These are phyloP conservation scores for Rhizomucor miehei DNA, from an alignment of 371 early-diverging fungal genomes.

Conservation along the genomic window DNA sequence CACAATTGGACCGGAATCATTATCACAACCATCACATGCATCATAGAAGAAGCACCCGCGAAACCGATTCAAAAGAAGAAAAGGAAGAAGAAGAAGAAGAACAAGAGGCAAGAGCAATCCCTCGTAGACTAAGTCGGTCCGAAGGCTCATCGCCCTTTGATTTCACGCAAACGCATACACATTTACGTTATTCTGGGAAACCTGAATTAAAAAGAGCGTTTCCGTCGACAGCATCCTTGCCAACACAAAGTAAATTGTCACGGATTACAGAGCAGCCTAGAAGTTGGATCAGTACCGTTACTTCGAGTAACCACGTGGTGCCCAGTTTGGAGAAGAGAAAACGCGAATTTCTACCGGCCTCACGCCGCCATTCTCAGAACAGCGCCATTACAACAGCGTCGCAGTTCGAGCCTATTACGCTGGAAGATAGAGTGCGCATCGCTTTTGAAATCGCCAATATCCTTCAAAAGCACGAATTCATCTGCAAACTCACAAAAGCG, in stretches of 20 bases:
- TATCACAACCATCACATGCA: neutral
- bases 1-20: slow-evolving; percentile 5
- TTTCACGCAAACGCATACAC: neutral
- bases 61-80: neutral
- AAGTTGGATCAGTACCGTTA: slow-evolving; percentile 32
- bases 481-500: slow-evolving; percentile 49
- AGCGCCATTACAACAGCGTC: slow-evolving; percentile 41
- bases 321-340: slow-evolving; percentile 32
- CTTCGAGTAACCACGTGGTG: slow-evolving; percentile 33
- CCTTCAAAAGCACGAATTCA: slow-evolving; percentile 53
- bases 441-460: slow-evolving; percentile 59
- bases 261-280: slow-evolving; percentile 20
- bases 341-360: slow-evolving; percentile 24
- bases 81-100: neutral
- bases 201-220: slow-evolving; percentile 2
- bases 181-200: neutral
- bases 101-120: neutral
- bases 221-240: neutral
- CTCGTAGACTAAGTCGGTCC: neutral
- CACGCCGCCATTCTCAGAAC: slow-evolving; percentile 35
- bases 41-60: neutral
- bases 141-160: neutral
- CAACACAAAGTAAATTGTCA: neutral
- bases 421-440: slow-evolving; percentile 53
- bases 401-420: slow-evolving; percentile 39